Evolutionary conservation across 108 stramenopile genomes (phyloP), one percentile per base, ranked within the genome.

Genomic region (Discostella stelligeroides): DNA sequence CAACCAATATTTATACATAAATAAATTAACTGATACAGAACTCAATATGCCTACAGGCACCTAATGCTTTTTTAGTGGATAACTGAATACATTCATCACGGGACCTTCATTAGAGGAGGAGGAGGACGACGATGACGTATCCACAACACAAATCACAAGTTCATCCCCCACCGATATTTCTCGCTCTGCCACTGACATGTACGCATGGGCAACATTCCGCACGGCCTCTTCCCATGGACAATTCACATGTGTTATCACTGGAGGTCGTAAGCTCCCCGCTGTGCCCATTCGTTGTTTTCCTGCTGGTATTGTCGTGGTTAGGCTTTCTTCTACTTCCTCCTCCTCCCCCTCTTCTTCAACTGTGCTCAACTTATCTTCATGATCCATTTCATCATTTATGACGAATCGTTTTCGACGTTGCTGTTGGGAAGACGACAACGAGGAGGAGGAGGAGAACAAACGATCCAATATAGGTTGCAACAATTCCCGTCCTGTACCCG

Each of bases 381-480:
- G n/a, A n/a, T 34, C 34, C 6, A 34, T 34, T 34, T 34, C 34
- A 34, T 34, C 34, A 34, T 34, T 34, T 34, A 6, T 3, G 34
- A 34, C 34, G 34, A 7, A 20, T 25, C 59, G 40, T 41, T 28
- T 39, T 55, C 46, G 11, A 46, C 28, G 40, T 63, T 37, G 12
- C 49, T 59, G 7, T 59, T 24, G 49, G 17, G 49, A 50, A 24
- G 49, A n/a, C n/a, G n/a, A n/a, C n/a, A n/a, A n/a, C n/a, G n/a
- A n/a, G n/a, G n/a, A n/a, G n/a, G n/a, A n/a, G n/a, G n/a, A 18
- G 27, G 70, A 74, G 79, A 92, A 95, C 60, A 80, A 41, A 13
- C 89, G 85, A 69, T 95, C 93, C 23, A 95, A 63, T 59, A 90
- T 88, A 17, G 93, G 93, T 54, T 95, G 93, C 38, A 95, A 62